These are phyloP conservation scores for Taphrina confusa DNA, from an alignment of 1,139 yeast genomes.

Conservation along the genomic window DNA sequence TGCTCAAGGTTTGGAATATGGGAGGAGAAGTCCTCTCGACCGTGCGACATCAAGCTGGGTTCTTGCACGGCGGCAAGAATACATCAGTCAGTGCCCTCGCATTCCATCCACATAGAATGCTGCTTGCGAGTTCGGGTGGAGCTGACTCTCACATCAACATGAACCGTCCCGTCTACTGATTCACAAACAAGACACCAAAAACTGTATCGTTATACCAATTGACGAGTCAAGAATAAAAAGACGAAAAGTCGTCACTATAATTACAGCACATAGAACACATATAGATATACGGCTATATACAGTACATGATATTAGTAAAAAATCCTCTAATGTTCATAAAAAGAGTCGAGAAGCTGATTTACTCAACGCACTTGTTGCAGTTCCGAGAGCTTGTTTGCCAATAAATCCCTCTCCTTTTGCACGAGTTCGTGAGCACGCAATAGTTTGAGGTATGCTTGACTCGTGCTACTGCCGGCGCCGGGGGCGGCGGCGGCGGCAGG, in stretches of 20 bases:
- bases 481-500: not conserved
- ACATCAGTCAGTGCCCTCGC: slow-evolving; percentile 65
- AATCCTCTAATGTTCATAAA: too few relatives aligned
- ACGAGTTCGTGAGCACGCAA: slow-evolving; percentile 5
- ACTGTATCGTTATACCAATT: too few relatives aligned
- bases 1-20: slow-evolving; percentile 84
- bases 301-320: too few relatives aligned
- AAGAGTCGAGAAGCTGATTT: too few relatives aligned
- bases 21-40: slow-evolving; percentile 70
- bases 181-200: too few relatives aligned
- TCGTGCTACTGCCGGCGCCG: not conserved
- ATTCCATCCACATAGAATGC: slow-evolving; percentile 94
- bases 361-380: too few relatives aligned
- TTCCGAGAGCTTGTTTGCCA: not conserved
- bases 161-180: slow-evolving; percentile 9
- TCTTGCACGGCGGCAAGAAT: slow-evolving; percentile 47
- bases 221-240: too few relatives aligned
- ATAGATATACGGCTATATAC: too few relatives aligned
- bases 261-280: too few relatives aligned
- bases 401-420: slow-evolving; percentile 1
- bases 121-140: slow-evolving; percentile 60
- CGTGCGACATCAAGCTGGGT: slow-evolving; percentile 55
- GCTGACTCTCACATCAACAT: slow-evolving; percentile 35
- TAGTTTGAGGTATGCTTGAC: slow-evolving; percentile 10
- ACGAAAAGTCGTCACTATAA: too few relatives aligned